Base-by-base conservation (phyloP, 106 monocot species). In the Xerophyta viscosa region DNA sequence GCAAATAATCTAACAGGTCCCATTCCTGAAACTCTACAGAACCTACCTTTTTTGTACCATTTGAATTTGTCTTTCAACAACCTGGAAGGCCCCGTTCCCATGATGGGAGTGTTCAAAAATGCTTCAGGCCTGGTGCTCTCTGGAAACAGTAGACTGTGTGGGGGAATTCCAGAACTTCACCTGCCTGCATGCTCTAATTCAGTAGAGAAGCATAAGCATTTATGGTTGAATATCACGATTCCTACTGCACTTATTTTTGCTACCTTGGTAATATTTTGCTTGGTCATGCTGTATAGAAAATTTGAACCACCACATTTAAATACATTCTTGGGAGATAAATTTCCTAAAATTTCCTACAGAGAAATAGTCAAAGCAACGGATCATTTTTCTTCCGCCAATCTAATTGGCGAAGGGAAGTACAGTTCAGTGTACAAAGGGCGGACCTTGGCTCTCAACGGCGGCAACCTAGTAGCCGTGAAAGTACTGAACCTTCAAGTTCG, bases 341-440 rank as follows among this genome's bases (percentile, higher is more conserved):
- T 49, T 22, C 29, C 15, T 20, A 52, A 26, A 37, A 37, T 64
- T 31, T 68, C 81, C 33, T 68, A 76, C 20, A 27, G 2, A 29
- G 77, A 77, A 27, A 54, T 82, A 8, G 48, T 48, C 0, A 76
- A 54, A 46, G 76, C 76, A 22, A 82, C 81, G 0, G 28, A 72
- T 50, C 71, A 55, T 4, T 82, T 71, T 56, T 71, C 81, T 29
- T 49, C 36, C 7, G 5, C 39, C 20, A 81, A 76, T 56, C 44
- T 81, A 22, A 71, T 81, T 12, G 81, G 71, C 10, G 24, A 18
- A 12, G 76, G 81, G 28, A 71, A 63, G 13, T 61, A 54, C 24
- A 71, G 75, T 2, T 68, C 81, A 20, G 81, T 82, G 3, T 76
- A 76, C 24, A 82, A 55, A 61, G 81, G 76, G 41, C n/a, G n/a